Percentiles rank a stretch among this genome's conserved stretches.
phyloP scores from a whole-genome alignment of 805 yeast genomes.

The Candida arabinofermentans region DNA sequence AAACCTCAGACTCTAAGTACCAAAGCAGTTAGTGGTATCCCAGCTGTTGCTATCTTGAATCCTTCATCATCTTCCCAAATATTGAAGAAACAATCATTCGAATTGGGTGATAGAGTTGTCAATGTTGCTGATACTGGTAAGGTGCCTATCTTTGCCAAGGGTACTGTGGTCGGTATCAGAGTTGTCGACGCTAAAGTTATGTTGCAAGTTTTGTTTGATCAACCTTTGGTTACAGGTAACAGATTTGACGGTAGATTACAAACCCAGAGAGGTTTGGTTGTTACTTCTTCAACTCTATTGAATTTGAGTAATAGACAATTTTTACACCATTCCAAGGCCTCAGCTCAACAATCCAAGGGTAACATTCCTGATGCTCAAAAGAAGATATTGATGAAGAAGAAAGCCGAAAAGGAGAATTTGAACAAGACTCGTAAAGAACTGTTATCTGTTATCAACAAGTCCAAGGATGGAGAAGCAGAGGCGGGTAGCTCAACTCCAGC shows the following conservation, averaged over 20 bases:
- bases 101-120: conserved; percentile 85
- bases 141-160: conserved; percentile 81
- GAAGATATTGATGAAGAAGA: conserved; percentile 17
- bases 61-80: conserved; percentile 69
- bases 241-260: conserved; percentile 71
- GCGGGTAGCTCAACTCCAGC: conserved; percentile 5
- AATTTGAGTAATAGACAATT: conserved; percentile 74
- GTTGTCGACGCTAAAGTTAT: conserved; percentile 58
- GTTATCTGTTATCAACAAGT: conserved; percentile 39
- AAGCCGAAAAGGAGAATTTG: conserved; percentile 25
- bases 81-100: conserved; percentile 70
- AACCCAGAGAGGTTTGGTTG: conserved; percentile 77
- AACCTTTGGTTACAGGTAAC: conserved; percentile 78
- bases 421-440: conserved; percentile 38
- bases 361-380: conserved; percentile 16
- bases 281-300: conserved; percentile 77
- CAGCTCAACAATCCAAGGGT: conserved; percentile 35
- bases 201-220: conserved; percentile 79
- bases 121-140: conserved; percentile 85
- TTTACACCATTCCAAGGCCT: conserved; percentile 68
- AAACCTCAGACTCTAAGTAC: conserved; percentile 42
- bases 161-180: conserved; percentile 74
- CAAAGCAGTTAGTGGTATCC: conserved; percentile 73
- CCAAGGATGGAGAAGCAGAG: conserved; percentile 16
- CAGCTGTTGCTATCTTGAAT: conserved; percentile 74